A percentile compares a stretch with the other conserved stretches of the same genome.
phyloP scores from a whole-genome alignment of 1,139 yeast genomes.

The Wickerhamiella infanticola region DNA sequence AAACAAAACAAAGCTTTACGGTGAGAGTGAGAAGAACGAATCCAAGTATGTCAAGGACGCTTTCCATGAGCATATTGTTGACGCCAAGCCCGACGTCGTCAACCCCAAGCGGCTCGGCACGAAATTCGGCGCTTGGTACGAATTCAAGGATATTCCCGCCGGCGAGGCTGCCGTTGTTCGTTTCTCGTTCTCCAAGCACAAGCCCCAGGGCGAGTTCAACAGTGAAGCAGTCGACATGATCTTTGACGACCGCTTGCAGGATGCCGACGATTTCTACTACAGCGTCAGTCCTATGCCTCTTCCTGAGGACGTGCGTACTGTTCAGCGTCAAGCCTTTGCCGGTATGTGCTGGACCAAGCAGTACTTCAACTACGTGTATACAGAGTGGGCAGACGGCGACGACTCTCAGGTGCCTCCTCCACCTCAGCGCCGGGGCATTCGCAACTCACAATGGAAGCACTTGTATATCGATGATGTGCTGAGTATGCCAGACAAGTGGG shows the following conservation, averaged over 20 bases:
- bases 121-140: slow-evolving; percentile 68
- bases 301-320: slow-evolving; percentile 63
- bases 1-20: slow-evolving; percentile 52
- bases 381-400: slow-evolving; percentile 83
- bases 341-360: slow-evolving; percentile 94
- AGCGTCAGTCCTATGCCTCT: slow-evolving; percentile 76
- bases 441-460: slow-evolving; percentile 84
- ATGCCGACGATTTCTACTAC: slow-evolving; percentile 92
- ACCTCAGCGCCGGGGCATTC: slow-evolving; percentile 61
- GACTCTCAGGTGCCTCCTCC: slow-evolving; percentile 66
- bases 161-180: slow-evolving; percentile 83
- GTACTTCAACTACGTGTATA: slow-evolving; percentile 75
- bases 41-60: slow-evolving; percentile 67
- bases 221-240: slow-evolving; percentile 62
- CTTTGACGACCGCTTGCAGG: slow-evolving; percentile 66
- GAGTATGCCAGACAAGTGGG: slow-evolving; percentile 94
- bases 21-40: slow-evolving; percentile 38
- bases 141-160: slow-evolving; percentile 68
- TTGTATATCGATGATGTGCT: slow-evolving; percentile 77
- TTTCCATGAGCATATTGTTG: slow-evolving; percentile 69
- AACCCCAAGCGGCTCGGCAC: slow-evolving; percentile 62
- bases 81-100: slow-evolving; percentile 41
- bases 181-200: slow-evolving; percentile 44
- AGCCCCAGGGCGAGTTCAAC: slow-evolving; percentile 37
- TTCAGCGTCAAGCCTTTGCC: slow-evolving; percentile 90